Evolutionary conservation across 2,329 filamentous ascomycete species (phyloP), one percentile per base, ranked within the genome.

Genomic region (Byssothecium circinans): DNA sequence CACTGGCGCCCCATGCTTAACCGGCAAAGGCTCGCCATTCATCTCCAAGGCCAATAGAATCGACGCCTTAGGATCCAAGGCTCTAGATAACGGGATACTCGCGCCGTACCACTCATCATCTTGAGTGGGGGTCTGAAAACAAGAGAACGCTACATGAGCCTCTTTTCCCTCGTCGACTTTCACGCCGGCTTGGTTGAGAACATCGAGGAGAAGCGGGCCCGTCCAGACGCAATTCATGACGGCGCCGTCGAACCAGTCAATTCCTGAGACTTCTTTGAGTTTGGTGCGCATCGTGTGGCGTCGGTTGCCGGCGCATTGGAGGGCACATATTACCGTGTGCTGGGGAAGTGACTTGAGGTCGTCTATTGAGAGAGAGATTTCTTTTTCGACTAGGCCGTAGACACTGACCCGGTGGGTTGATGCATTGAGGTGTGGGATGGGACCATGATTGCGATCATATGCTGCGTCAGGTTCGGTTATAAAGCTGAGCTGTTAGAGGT

Each of bases 231-330:
- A 82, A 56, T 83, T 84, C 79, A 83, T 83, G 17, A 83, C 75
- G 0, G 81, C 81, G 32, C 75, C 81, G 54, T 83, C 81, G 30
- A 75, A 74, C 81, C 82, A 84, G 57, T 84, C 80, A 34, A 84
- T 77, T 0, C 81, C 82, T 27, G 75, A 68, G 4, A 84, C 81
- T 62, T 84, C 81, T 57, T 81, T 81, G 20, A 83, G 65, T 52
- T 76, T 70, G 1, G 79, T 83, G 20, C 81, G 78, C 81, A 84
- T 84, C 2, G 79, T 81, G 58, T 84, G 81, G 10, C 81, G 75
- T 7, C 82, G 70, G 55, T 84, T 84, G 17, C 81, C 81, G 2
- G 81, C 81, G 54, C 82, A 84, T 68, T 83, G 80, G 1, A 84
- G 69, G 1, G 79, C 78, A 51, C 79, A 81, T n/a, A 78, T 70